These are phyloP conservation scores for Hysterangium stoloniferum DNA, from an alignment of 768 basidiomycete species.

Conservation along the genomic window DNA sequence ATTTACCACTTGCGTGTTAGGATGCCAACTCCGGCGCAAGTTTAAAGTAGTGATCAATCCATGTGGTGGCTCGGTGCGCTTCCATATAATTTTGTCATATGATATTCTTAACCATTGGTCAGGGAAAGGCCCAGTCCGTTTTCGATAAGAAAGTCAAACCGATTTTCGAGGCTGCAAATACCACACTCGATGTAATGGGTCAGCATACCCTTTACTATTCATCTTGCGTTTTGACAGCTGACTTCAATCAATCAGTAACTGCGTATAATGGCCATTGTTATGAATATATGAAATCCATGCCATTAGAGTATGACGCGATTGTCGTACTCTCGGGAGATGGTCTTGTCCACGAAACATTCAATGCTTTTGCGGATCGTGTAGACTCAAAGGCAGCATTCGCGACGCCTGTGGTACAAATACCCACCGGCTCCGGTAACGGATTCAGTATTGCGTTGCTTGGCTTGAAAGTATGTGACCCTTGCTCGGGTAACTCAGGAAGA, in stretches of 20 bases:
- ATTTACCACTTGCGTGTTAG: conserved; percentile 34
- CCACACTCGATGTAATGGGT: conserved; percentile 57
- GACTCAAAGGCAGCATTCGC: conserved; percentile 52
- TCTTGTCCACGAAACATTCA: conserved; percentile 73
- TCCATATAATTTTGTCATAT: conserved; percentile 1
- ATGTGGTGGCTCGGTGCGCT: conserved; percentile 62
- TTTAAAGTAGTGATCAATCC: conserved; percentile 77
- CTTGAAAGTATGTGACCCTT: conserved; percentile 36
- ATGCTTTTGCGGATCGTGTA: conserved; percentile 66
- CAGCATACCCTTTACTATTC: conserved; percentile 20
- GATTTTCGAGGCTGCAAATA: conserved; percentile 60
- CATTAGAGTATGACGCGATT: conserved; percentile 61
- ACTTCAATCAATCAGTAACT: conserved; percentile 41
- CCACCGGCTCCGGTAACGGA: conserved; percentile 79
- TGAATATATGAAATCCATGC: conserved; percentile 50
- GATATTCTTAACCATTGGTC: conserved; percentile 5
- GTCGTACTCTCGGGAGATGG: conserved; percentile 80
- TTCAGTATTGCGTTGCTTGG: conserved; percentile 68
- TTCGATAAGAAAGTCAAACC: conserved; percentile 60
- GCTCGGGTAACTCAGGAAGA: not conserved
- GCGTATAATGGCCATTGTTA: conserved; percentile 54
- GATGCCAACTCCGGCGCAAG: conserved; percentile 35
- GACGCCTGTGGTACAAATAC: conserved; percentile 70
- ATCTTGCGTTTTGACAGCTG: not conserved
- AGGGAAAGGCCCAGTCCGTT: conserved; percentile 55